phyloP scores from a whole-genome alignment of 768 basidiomycete species.

The Chalciporus piperatus region DNA sequence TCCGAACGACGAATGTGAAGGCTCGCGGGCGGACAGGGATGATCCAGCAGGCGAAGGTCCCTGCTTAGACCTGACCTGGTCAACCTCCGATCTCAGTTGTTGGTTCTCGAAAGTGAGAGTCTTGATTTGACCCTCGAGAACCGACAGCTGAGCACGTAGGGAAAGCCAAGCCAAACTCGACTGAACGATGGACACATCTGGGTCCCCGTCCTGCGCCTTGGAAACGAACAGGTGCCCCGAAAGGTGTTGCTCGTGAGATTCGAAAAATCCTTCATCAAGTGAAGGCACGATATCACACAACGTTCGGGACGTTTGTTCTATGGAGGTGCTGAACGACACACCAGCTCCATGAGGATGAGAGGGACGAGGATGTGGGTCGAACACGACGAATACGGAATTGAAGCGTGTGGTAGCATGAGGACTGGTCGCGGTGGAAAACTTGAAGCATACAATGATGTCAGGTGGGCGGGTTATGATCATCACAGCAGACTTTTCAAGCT shows the following conservation, averaged over 20 bases:
- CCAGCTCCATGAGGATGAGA: slow-evolving; percentile 59
- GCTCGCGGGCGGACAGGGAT: background rate
- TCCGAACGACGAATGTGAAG: slow-evolving; percentile 3
- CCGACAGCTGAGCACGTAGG: slow-evolving; percentile 39
- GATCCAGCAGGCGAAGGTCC: background rate
- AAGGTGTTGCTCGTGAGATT: slow-evolving; percentile 44
- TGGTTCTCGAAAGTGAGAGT: slow-evolving; percentile 23
- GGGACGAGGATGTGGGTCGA: slow-evolving; percentile 66
- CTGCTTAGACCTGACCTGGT: slow-evolving; percentile 5
- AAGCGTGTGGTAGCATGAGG: slow-evolving; percentile 5
- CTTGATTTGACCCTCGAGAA: slow-evolving; percentile 33
- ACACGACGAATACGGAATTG: slow-evolving; percentile 48
- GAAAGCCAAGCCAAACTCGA: slow-evolving; percentile 49
- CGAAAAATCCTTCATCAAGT: slow-evolving; percentile 44
- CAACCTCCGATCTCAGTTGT: slow-evolving; percentile 26
- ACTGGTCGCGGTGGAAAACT: slow-evolving; percentile 13
- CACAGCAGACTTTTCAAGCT: slow-evolving; percentile 27
- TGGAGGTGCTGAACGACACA: slow-evolving; percentile 49
- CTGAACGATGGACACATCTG: slow-evolving; percentile 40
- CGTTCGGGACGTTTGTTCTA: slow-evolving; percentile 41
- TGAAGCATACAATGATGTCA: slow-evolving; percentile 59
- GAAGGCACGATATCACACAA: slow-evolving; percentile 44
- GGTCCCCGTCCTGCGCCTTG: slow-evolving; percentile 18
- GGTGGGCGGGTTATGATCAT: slow-evolving; percentile 67
- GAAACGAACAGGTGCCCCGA: slow-evolving; percentile 57